phyloP scores from a whole-genome alignment of 768 basidiomycete species.

The Brasilioporus rufonigricans region DNA sequence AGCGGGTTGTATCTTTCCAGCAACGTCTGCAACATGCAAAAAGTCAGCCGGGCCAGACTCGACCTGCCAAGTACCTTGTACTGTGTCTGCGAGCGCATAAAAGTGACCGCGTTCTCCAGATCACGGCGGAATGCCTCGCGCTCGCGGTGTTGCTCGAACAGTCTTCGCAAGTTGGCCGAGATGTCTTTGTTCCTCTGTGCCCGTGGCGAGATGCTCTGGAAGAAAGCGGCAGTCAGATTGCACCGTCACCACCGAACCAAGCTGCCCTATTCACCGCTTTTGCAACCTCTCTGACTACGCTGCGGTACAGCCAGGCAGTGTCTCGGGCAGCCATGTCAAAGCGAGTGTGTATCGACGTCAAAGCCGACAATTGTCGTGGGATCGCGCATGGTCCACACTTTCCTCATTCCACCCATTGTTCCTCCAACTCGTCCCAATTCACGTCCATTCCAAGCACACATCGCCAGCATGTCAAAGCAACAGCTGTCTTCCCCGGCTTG shows the following conservation, averaged over 20 bases:
- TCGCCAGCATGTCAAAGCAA: constrained; percentile 18
- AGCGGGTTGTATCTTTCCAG: constrained; percentile 88
- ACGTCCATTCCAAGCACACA: constrained; percentile 3
- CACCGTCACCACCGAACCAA: not conserved
- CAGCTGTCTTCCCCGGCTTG: not conserved
- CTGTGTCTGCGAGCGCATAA: constrained; percentile 69
- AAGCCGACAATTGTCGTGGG: constrained; percentile 17
- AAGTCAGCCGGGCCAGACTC: not conserved
- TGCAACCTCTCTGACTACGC: constrained; percentile 29
- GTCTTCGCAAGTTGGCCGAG: constrained; percentile 48
- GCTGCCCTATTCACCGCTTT: constrained; percentile 19
- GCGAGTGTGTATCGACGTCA: constrained; percentile 7
- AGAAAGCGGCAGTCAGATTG: not conserved
- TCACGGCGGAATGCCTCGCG: constrained; percentile 40
- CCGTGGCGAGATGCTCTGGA: constrained; percentile 39
- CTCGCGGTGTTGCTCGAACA: constrained; percentile 43
- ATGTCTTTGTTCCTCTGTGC: constrained; percentile 42
- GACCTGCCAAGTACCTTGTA: constrained; percentile 58
- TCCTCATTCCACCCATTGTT: constrained; percentile 18
- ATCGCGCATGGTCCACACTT: constrained; percentile 8
- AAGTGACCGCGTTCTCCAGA: constrained; percentile 59
- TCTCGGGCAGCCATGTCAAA: constrained; percentile 25
- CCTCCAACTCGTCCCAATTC: constrained; percentile 6
- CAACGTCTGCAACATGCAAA: constrained; percentile 48
- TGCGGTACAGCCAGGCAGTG: constrained; percentile 26